A percentile compares a stretch with the other conserved stretches of the same genome.
phyloP scores from a whole-genome alignment of 2,329 filamentous ascomycete genomes.

The Aspergillus jensenii region DNA sequence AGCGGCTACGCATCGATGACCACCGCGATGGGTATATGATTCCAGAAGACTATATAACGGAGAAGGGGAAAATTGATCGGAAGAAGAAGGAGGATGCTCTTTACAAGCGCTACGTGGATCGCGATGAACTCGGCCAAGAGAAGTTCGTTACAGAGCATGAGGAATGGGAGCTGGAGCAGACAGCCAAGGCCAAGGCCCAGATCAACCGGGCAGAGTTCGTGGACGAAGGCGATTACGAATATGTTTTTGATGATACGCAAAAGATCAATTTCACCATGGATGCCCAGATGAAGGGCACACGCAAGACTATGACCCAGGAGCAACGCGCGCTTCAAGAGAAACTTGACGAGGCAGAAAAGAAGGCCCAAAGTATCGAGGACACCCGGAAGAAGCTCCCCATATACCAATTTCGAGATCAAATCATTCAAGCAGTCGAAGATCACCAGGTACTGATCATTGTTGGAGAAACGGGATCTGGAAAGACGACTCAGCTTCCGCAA shows the following conservation, averaged over 20 bases:
- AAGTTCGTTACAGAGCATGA: constrained; percentile 91
- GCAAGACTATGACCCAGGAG: constrained; percentile 71
- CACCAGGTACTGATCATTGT: constrained; percentile 90
- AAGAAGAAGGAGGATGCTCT: constrained; percentile 87
- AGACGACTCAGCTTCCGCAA: constrained; percentile 92
- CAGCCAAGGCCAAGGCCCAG: constrained; percentile 82
- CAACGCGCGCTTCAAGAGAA: constrained; percentile 76
- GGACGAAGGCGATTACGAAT: constrained; percentile 83
- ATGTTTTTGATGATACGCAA: constrained; percentile 86
- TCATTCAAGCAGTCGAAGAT: constrained; percentile 80
- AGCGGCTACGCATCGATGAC: constrained; percentile 83
- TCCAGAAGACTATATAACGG: constrained; percentile 92
- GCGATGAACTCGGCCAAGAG: constrained; percentile 83
- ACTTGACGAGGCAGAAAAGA: constrained; percentile 84
- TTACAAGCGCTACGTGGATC: constrained; percentile 86
- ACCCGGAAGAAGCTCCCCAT: constrained; percentile 88
- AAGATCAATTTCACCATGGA: constrained; percentile 83
- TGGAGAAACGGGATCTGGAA: constrained; percentile 91
- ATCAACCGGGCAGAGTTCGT: constrained; percentile 72
- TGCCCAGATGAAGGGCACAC: constrained; percentile 68
- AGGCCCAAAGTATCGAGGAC: constrained; percentile 84
- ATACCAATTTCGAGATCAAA: constrained; percentile 80
- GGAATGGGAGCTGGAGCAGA: constrained; percentile 91
- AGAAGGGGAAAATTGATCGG: constrained; percentile 83
- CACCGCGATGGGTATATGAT: constrained; percentile 88